phyloP scores from a whole-genome alignment of 2,329 filamentous ascomycete species.

The Neoascochyta sp. region DNA sequence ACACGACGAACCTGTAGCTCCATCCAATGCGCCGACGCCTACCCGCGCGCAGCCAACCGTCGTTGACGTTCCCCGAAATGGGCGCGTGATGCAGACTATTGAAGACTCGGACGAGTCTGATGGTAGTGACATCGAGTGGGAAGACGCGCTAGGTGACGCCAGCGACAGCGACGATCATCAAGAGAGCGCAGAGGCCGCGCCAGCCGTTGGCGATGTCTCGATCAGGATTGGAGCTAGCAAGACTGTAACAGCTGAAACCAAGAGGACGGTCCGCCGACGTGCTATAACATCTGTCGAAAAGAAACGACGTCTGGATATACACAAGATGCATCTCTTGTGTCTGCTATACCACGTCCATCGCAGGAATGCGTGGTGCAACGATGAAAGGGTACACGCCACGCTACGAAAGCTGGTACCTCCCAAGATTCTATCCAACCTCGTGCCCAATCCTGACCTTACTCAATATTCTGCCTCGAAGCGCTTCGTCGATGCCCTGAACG shows the following conservation, averaged over 20 bases:
- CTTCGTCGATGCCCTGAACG: constrained; percentile 73
- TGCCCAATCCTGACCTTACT: constrained; percentile 61
- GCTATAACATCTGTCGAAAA: constrained; percentile 56
- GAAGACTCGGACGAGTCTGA: constrained; percentile 52
- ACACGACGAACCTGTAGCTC: constrained; percentile 4
- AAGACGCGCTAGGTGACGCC: constrained; percentile 46
- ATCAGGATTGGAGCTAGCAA: constrained; percentile 40
- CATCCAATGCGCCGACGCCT: constrained; percentile 5
- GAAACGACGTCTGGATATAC: constrained; percentile 65
- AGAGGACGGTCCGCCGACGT: constrained; percentile 44
- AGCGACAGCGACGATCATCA: constrained; percentile 27
- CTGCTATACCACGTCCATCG: constrained; percentile 72
- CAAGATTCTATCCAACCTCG: constrained; percentile 64
- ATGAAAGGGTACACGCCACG: constrained; percentile 60
- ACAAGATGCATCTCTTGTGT: constrained; percentile 82
- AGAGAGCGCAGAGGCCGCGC: constrained; percentile 18
- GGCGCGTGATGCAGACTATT: constrained; percentile 40
- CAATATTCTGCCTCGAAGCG: constrained; percentile 75
- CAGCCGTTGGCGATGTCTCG: constrained; percentile 39
- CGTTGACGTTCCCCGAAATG: constrained; percentile 7
- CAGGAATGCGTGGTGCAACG: constrained; percentile 88
- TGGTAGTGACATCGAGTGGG: constrained; percentile 60
- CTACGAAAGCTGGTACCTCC: constrained; percentile 56
- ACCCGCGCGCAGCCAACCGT: constrained; percentile 2
- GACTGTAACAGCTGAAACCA: constrained; percentile 29